Evolutionary conservation across 2,329 filamentous ascomycete species (phyloP), one percentile per base, ranked within the genome.

Genomic region (Sporothrix variecibatus): DNA sequence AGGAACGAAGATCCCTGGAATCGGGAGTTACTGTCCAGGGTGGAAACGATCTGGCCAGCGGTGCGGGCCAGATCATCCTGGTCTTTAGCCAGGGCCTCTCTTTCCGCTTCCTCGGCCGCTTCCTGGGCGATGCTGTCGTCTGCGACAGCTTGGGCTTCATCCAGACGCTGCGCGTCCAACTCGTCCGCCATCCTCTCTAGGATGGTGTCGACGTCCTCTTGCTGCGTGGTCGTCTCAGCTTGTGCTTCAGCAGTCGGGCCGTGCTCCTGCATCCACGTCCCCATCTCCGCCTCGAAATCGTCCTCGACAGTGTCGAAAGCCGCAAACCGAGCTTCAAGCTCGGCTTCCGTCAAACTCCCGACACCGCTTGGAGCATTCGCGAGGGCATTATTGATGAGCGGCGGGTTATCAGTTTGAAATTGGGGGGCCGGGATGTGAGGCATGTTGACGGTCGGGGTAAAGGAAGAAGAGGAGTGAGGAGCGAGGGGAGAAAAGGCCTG

Each of bases 1-100:
- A 95, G 83, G 79, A 97, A 97, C 74, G 89, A 89, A 77, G 93
- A 95, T 79, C 94, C 89, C 78, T 90, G 89, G 81, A 96, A 96
- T 79, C 95, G 95, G 65, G 90, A 84, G 73, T 88, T 91, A 74
- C 91, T 85, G 26, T 88, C 86, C 15, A 97, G 88, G 51, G 89
- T 90, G 72, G 91, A 86, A 5, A 96, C 85, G 3, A 97, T 85
- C 74, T 91, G 86, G 20, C 89, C 90, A 5, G 94, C 94, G 1
- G 93, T 94, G 56, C 86, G 85, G 26, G 92, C 91, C 38, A 96
- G 87, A 62, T 92, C 93, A 76, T 94, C 89, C 31, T 91, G 87
- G 28, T 82, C 77, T 4, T 83, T 81, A 40, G 73, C 73, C 38
- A 71, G 65, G 38, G 81, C 77, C 9, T 81, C 77, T 11, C 40